Percentiles rank a stretch among this genome's conserved stretches.
These are phyloP conservation scores for Fusarium foetens DNA, from an alignment of 2,329 filamentous ascomycete genomes.

Conservation along the genomic window DNA sequence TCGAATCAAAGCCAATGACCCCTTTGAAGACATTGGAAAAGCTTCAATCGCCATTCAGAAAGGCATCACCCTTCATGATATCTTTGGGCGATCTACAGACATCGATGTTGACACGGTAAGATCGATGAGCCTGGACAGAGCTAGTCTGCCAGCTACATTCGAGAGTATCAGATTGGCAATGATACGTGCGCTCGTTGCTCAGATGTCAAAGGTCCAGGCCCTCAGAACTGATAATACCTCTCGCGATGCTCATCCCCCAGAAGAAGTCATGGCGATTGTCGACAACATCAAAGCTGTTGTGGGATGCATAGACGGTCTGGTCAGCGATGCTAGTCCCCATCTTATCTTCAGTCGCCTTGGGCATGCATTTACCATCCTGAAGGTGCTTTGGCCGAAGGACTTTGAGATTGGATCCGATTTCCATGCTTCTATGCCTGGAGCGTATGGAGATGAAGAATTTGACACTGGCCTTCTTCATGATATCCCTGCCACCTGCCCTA, in stretches of 20 bases:
- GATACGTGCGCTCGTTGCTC: neutral
- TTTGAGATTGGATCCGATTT: neutral
- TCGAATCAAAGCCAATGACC: accelerated
- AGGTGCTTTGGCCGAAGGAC: neutral
- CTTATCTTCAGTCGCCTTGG: neutral
- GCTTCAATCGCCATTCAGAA: neutral
- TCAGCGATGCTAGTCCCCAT: neutral
- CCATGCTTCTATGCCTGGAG: neutral
- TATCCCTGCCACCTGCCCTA: neutral
- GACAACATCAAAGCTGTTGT: neutral
- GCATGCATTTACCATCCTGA: neutral
- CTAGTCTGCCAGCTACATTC: neutral
- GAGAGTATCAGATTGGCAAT: neutral
- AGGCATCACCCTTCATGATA: neutral
- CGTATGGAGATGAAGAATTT: neutral
- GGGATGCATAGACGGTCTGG: neutral
- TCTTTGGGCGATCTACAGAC: neutral
- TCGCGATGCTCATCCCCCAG: neutral
- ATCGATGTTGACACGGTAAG: neutral
- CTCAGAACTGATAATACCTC: neutral
- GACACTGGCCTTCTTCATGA: neutral
- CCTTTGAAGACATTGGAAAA: neutral
- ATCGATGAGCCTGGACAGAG: neutral
- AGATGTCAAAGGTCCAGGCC: neutral
- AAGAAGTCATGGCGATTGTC: neutral